Conservation (phyloP, 2,329 filamentous ascomycete species). For the Beauveria scarabaeidicola region DNA sequence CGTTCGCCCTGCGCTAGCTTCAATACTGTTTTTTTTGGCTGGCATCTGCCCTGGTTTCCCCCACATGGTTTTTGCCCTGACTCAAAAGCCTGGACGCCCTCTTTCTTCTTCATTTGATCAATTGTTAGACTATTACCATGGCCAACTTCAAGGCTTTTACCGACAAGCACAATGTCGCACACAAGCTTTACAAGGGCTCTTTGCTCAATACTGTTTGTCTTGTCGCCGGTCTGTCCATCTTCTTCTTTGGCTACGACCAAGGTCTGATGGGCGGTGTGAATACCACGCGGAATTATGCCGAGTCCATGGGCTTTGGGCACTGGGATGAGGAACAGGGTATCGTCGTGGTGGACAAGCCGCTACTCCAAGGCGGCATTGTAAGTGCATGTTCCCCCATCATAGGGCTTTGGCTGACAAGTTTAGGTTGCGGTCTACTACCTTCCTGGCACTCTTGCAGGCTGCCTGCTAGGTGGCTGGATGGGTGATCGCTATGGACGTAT, state of each 20-base stretch:
- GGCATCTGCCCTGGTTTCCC: neutral
- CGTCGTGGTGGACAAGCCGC: conserved; percentile 45
- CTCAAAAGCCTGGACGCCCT: neutral
- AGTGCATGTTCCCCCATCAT: neutral
- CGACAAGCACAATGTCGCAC: conserved; percentile 30
- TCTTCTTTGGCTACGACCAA: conserved; percentile 57
- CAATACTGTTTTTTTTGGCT: neutral
- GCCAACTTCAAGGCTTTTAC: conserved; percentile 1
- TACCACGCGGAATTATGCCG: conserved; percentile 54
- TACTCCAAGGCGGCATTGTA: conserved; percentile 27
- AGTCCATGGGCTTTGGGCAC: conserved; percentile 57
- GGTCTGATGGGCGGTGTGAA: conserved; percentile 58
- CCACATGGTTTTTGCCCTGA: conserved; percentile 1
- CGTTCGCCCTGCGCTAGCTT: neutral
- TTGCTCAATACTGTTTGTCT: conserved; percentile 55
- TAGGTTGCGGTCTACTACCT: conserved; percentile 37
- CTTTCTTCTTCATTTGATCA: neutral
- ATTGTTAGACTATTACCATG: neutral
- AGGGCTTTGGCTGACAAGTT: conserved; percentile 9
- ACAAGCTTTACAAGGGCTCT: conserved; percentile 44
- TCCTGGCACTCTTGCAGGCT: conserved; percentile 49
- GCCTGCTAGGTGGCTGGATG: conserved; percentile 52
- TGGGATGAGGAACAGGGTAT: conserved; percentile 39
- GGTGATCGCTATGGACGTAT: conserved; percentile 56
- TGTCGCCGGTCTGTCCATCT: conserved; percentile 56